Evolutionary conservation across 306 rosid species (phyloP).

Genomic region (Cicer cuneatum): DNA sequence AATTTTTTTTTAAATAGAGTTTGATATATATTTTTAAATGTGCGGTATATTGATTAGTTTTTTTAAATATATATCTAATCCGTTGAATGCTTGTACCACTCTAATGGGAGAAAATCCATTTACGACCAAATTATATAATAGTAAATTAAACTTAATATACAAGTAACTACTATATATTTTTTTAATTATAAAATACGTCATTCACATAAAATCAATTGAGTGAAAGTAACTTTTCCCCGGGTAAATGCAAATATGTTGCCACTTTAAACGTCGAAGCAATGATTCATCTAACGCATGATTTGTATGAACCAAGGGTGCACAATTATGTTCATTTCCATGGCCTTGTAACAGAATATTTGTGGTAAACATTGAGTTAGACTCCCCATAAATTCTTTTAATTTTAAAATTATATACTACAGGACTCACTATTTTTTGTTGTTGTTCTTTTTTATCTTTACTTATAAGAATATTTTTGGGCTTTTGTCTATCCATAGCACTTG

Average conservation of each 20-base stretch:
- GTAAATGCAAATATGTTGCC: not conserved
- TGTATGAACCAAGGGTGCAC: slow-evolving; percentile 32
- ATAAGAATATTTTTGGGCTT: not conserved
- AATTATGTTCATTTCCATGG: slow-evolving; percentile 35
- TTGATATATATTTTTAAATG: no score
- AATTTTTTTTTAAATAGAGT: no score
- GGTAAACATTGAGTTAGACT: not conserved
- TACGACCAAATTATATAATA: no score
- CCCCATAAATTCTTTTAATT: slow-evolving; percentile 22
- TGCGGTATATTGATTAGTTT: no score
- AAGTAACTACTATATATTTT: no score
- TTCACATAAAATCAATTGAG: slow-evolving; percentile 17
- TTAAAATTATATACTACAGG: not conserved
- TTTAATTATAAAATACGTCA: not conserved
- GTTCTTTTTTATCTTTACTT: not conserved
- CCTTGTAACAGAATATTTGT: not conserved
- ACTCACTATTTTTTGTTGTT: not conserved
- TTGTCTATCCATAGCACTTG: not conserved
- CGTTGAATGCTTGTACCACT: no score
- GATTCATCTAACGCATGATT: slow-evolving; percentile 36
- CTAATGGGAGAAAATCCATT: no score
- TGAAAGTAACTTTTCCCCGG: not conserved
- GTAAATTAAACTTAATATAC: no score
- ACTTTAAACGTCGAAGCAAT: slow-evolving; percentile 40
- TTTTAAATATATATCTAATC: no score